Conservation (phyloP, 257 asterid species). For the Solanum rostratum region DNA sequence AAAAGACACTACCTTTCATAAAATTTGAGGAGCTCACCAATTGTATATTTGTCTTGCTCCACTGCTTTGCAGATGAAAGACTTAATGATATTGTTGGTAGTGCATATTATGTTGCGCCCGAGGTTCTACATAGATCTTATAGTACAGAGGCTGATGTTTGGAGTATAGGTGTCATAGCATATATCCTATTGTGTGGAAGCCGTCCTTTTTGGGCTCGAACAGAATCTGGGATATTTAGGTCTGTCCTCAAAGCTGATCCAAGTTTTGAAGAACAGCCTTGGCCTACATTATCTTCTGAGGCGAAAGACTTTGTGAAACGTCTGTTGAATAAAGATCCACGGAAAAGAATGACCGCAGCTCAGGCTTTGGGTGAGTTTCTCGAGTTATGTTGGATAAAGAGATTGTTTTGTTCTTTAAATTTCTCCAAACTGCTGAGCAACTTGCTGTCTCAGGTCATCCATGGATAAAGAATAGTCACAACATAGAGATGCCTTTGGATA, state of each 20-base stretch:
- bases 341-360: conserved; percentile 92
- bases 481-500: conserved; percentile 66
- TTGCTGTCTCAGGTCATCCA: conserved; percentile 73
- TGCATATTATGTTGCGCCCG: conserved; percentile 98
- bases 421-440: background rate
- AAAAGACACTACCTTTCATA: background rate
- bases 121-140: conserved; percentile 83
- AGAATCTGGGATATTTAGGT: conserved; percentile 85
- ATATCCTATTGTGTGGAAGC: conserved; percentile 75
- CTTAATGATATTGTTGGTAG: conserved; percentile 94
- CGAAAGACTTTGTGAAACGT: conserved; percentile 77
- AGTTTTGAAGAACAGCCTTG: conserved; percentile 79
- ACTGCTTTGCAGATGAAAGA: conserved; percentile 57
- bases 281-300: conserved; percentile 74
- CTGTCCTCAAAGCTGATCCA: conserved; percentile 89
- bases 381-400: background rate
- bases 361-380: conserved; percentile 68
- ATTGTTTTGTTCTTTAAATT: background rate
- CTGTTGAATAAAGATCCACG: conserved; percentile 80
- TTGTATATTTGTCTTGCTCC: background rate
- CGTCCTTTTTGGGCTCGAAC: conserved; percentile 98
- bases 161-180: conserved; percentile 88
- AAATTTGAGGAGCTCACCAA: background rate
- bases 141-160: conserved; percentile 93
- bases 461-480: conserved; percentile 56